Base-by-base conservation (phyloP, 2,329 filamentous ascomycete genomes). In the Parafenestella ontariensis region DNA sequence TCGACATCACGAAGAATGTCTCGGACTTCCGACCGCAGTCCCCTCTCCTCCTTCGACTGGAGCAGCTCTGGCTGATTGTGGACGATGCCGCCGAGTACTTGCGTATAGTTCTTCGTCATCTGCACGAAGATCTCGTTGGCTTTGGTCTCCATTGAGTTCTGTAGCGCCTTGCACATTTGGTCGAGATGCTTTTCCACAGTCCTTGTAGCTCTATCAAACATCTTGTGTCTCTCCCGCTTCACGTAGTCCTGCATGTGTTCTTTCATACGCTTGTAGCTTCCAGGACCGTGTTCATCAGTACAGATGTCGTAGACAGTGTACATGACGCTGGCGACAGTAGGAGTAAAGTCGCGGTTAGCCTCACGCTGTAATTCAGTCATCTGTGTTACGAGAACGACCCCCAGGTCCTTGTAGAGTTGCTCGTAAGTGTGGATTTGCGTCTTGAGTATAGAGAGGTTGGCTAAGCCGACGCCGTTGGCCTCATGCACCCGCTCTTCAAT, bases 241-340 rank as follows among this genome's bases (percentile, higher is more conserved):
- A 87, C 77, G 49, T 85, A 77, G 0, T 59, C 37, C 0, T 49
- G 49, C 82, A 87, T 85, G 23, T 73, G 56, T 0, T 43, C 52
- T 58, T 85, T 86, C 81, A 87, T 87, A 2, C 83, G 78, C 31
- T 52, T 70, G 64, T 74, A 85, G 10, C 67, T 75, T 2, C 85
- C 84, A 0, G 33, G 3, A 65, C 80, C 82, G n/a, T 36, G 34
- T 62, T 86, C 81, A 0, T 69, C 59, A 4, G 68, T 56, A 62
- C 83, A 86, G 0, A 42, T 46, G 0, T 73, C 51, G 63, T 87
- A 87, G 0, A 76, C 79, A 2, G 69, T 54, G 1, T 59, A 56
- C 80, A 88, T 85, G 28, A 69, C 70, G 1, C 59, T 39, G 3
- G 72, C 65, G 48, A 87, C 79, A 2, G 75, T 74, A 0, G 83